These are phyloP conservation scores for Cryptococcus maquisensis DNA, from an alignment of 1,284 basidiomycete genomes.

Conservation along the genomic window DNA sequence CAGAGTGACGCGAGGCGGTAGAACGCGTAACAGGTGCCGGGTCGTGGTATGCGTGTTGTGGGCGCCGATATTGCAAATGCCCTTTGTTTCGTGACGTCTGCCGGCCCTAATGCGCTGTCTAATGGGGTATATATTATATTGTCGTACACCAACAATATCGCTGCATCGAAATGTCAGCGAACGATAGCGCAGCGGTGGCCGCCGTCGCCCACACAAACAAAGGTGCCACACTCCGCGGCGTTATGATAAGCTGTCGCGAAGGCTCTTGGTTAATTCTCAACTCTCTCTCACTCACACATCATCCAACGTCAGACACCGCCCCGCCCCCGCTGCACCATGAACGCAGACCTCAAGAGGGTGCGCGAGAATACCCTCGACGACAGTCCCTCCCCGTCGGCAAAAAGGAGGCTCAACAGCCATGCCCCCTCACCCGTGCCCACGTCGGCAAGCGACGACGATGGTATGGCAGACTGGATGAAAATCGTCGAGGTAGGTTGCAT, in stretches of 20 bases:
- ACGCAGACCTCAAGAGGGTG: constrained; percentile 46
- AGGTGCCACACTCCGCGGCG: not conserved
- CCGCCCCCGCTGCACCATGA: constrained; percentile 27
- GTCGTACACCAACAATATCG: no score
- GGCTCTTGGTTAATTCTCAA: not conserved
- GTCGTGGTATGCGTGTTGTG: no score
- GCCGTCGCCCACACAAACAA: not conserved
- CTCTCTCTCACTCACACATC: not conserved
- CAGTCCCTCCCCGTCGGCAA: constrained; percentile 26
- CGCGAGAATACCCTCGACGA: constrained; percentile 37
- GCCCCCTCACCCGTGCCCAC: constrained; percentile 8
- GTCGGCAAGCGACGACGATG: constrained; percentile 25
- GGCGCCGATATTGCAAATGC: no score
- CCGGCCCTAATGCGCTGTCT: no score
- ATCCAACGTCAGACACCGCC: no score
- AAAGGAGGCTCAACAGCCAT: constrained; percentile 30
- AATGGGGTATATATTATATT: not conserved
- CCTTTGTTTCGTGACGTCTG: no score
- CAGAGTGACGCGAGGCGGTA: no score
- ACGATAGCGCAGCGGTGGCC: constrained; percentile 3
- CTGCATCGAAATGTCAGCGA: constrained; percentile 9
- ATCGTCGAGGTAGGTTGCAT: constrained; percentile 34
- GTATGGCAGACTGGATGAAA: constrained; percentile 41
- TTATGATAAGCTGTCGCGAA: not conserved
- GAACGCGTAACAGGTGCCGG: no score